Conservation (phyloP, 257 asterid genomes). For the Solanum megistacrolobum region DNA sequence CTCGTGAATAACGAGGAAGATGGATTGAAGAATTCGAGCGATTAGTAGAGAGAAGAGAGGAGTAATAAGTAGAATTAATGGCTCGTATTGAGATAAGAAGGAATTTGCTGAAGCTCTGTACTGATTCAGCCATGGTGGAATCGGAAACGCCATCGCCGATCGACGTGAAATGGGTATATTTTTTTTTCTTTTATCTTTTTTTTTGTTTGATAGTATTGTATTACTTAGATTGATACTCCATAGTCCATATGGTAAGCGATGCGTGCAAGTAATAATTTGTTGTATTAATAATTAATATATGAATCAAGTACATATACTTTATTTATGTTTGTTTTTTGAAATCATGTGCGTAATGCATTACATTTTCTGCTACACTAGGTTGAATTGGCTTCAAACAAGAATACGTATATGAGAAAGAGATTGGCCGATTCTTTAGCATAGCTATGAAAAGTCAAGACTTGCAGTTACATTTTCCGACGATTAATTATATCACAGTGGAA, state of each 20-base stretch:
- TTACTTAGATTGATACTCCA: not conserved
- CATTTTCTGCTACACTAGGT: not conserved
- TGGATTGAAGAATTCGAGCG: conserved; percentile 40
- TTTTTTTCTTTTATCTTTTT: not conserved
- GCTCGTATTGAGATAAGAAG: conserved; percentile 51
- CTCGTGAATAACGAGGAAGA: conserved; percentile 35
- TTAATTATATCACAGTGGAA: too few species aligned
- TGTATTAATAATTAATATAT: not conserved
- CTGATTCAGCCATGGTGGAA: conserved; percentile 23
- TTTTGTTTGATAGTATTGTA: not conserved
- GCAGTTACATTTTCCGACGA: too few species aligned
- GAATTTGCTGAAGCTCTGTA: conserved; percentile 57
- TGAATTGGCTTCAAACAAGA: not conserved
- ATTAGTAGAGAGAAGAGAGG: conserved; percentile 46
- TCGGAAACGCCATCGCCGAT: conserved; percentile 36
- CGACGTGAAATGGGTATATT: not conserved
- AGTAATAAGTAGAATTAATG: conserved; percentile 37
- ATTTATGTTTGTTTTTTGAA: not conserved
- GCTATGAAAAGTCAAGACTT: too few species aligned
- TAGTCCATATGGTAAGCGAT: not conserved
- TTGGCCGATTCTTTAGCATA: too few species aligned
- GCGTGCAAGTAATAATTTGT: not conserved
- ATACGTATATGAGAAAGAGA: not conserved
- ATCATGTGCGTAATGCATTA: not conserved
- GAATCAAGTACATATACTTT: not conserved